Conservation (phyloP, 495 filamentous ascomycete species). For the Lineolata rhizophorae region DNA sequence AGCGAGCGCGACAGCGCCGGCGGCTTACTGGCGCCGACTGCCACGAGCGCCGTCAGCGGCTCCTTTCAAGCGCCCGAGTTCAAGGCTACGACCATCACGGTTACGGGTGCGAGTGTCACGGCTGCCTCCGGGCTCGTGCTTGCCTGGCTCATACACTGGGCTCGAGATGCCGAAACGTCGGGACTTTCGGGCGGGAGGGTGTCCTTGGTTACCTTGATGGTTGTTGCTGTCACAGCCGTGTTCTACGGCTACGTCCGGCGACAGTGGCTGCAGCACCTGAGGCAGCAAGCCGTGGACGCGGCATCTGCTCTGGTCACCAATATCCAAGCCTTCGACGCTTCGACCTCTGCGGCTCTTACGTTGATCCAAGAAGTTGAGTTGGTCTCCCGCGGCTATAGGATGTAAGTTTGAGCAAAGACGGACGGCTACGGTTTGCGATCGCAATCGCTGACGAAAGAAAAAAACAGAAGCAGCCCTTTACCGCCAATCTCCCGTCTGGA, state of each 20-base stretch:
- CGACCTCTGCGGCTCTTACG: conserved; percentile 55
- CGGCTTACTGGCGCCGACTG: conserved; percentile 9
- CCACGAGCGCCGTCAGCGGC: conserved; percentile 7
- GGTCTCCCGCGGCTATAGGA: conserved; percentile 78
- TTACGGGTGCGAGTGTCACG: conserved; percentile 30
- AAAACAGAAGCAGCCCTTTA: conserved; percentile 8
- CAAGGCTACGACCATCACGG: conserved; percentile 11
- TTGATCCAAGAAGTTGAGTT: conserved; percentile 93
- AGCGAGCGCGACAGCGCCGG: conserved; percentile 36
- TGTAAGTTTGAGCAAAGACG: conserved; percentile 45
- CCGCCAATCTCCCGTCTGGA: conserved; percentile 13
- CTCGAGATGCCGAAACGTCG: conserved; percentile 23
- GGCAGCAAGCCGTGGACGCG: conserved; percentile 52
- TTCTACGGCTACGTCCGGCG: conserved; percentile 56
- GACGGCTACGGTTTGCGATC: not conserved
- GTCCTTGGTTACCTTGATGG: conserved; percentile 28
- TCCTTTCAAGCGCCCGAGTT: conserved; percentile 11
- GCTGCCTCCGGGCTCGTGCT: conserved; percentile 39
- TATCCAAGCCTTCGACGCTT: conserved; percentile 66
- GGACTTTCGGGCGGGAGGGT: conserved; percentile 30
- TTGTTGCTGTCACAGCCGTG: conserved; percentile 32
- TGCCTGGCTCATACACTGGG: conserved; percentile 55
- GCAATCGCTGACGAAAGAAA: not conserved
- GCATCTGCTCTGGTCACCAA: conserved; percentile 51
- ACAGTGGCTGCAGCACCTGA: conserved; percentile 66